Conservation (phyloP, 2,329 filamentous ascomycete genomes). For the Aspergillus sp. region DNA sequence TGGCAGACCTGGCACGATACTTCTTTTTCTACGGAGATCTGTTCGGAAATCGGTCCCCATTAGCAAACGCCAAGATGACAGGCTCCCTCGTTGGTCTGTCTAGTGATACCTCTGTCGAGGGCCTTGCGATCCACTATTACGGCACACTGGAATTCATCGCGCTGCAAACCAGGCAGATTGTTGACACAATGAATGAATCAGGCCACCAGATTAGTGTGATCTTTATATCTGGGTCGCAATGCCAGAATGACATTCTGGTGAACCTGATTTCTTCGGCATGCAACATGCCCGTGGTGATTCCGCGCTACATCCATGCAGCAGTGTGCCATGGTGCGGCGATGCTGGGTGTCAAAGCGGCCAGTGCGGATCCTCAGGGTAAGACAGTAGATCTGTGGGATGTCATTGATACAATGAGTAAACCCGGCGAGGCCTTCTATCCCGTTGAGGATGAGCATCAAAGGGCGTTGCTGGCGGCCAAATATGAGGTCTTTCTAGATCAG, state of each 20-base stretch:
- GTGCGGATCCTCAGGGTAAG: constrained; percentile 61
- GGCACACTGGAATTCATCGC: constrained; percentile 95
- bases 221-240: constrained; percentile 95
- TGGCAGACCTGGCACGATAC: constrained; percentile 77
- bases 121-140: constrained; percentile 83
- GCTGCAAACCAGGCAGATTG: constrained; percentile 86
- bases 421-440: constrained; percentile 69
- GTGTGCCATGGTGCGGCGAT: constrained; percentile 95
- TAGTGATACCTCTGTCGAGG: constrained; percentile 73
- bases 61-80: constrained; percentile 85
- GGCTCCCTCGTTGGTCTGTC: constrained; percentile 77
- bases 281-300: constrained; percentile 83
- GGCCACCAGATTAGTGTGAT: constrained; percentile 80
- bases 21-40: constrained; percentile 96
- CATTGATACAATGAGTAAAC: constrained; percentile 91
- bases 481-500: constrained; percentile 82
- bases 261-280: constrained; percentile 78
- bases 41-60: constrained; percentile 86
- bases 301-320: constrained; percentile 81
- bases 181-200: constrained; percentile 78
- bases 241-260: constrained; percentile 87
- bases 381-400: constrained; percentile 84
- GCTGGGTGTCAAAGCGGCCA: constrained; percentile 87
- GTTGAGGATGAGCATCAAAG: constrained; percentile 62
- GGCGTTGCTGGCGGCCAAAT: constrained; percentile 73